These are phyloP conservation scores for Cyberlindnera veronae DNA, from an alignment of 805 yeast genomes.

Conservation along the genomic window DNA sequence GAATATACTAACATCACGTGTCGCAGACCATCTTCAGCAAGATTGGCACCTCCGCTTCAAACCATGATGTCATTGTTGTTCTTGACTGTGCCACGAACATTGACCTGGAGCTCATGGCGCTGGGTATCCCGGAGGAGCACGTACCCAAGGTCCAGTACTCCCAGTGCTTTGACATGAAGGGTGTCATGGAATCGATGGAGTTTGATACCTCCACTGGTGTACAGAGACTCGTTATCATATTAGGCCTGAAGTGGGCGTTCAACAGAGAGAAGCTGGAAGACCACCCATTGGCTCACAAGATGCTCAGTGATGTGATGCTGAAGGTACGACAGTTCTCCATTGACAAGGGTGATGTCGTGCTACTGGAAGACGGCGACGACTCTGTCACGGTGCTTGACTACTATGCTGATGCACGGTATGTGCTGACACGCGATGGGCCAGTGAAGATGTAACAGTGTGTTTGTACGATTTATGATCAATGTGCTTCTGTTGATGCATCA, in stretches of 20 bases:
- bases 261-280: slow-evolving; percentile 3
- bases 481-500: neutral
- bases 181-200: slow-evolving; percentile 2
- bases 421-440: neutral
- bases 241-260: slow-evolving; percentile 6
- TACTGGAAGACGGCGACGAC: slow-evolving; percentile 4
- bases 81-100: slow-evolving; percentile 7
- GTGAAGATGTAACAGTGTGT: neutral
- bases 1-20: too few relatives aligned
- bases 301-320: slow-evolving; percentile 9
- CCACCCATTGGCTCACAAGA: slow-evolving; percentile 1
- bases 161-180: slow-evolving; percentile 13
- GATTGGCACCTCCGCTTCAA: too few relatives aligned
- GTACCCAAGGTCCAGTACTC: slow-evolving; percentile 6
- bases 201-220: neutral
- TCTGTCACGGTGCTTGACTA: slow-evolving; percentile 5
- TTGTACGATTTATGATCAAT: neutral
- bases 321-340: neutral
- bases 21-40: too few relatives aligned
- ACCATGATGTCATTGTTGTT: neutral
- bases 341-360: slow-evolving; percentile 1
- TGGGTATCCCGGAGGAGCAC: neutral
- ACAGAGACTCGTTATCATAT: neutral
- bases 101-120: slow-evolving; percentile 1
- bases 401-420: slow-evolving; percentile 9